Percentiles rank a stretch among this genome's conserved stretches.
Conservation (phyloP, 441 rosid species). For the Kokia cookei region DNA sequence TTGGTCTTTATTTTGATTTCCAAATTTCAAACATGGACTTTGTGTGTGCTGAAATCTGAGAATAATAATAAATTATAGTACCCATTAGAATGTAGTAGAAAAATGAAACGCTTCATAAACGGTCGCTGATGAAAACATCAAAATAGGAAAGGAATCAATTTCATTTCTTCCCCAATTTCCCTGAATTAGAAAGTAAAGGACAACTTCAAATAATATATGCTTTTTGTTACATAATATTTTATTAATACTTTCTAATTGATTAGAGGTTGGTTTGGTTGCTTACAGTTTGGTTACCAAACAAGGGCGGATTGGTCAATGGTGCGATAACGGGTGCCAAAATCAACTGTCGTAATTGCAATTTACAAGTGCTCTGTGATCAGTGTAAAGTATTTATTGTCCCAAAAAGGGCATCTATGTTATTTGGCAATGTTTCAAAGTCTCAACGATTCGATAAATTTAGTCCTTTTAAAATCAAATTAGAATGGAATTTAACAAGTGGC, state of each 20-base stretch:
- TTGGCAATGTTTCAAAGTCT: not conserved
- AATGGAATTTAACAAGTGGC: too few species aligned
- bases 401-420: not conserved
- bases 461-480: not conserved
- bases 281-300: slow-evolving; percentile 13
- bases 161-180: not conserved
- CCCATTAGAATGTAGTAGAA: not conserved
- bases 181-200: not conserved
- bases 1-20: not conserved
- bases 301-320: slow-evolving; percentile 6
- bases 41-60: not conserved
- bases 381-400: not conserved
- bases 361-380: not conserved
- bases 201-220: not conserved
- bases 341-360: not conserved
- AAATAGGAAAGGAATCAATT: not conserved
- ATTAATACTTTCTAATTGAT: not conserved
- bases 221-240: not conserved
- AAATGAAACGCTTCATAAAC: not conserved
- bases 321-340: slow-evolving; percentile 1
- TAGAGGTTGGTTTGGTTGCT: slow-evolving; percentile 9
- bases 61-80: not conserved
- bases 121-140: not conserved
- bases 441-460: not conserved
- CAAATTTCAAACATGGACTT: not conserved